Conservation (phyloP, 208 protist species). For the Acanthamoeba rhysodes region DNA sequence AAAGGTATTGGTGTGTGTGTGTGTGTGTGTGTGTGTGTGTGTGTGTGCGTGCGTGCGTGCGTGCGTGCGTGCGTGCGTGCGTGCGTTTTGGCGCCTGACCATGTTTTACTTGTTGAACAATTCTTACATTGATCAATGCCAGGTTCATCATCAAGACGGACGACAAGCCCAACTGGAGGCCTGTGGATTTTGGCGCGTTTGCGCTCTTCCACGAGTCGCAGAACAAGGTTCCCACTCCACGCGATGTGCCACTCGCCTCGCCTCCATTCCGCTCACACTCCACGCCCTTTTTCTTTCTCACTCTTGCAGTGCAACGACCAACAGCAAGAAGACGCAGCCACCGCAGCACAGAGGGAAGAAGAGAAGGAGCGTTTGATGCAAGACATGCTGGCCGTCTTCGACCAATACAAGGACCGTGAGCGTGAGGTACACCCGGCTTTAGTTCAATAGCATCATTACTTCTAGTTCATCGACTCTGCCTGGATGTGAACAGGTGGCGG, state of each 20-base stretch:
- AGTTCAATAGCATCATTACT: too few relatives aligned
- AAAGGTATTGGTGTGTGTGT: background rate
- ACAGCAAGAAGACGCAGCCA: background rate
- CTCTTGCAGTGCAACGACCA: too few relatives aligned
- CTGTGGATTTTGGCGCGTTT: constrained; percentile 63
- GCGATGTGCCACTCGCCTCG: too few relatives aligned
- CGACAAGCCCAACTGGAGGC: constrained; percentile 53
- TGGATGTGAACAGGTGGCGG: background rate
- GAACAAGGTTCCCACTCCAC: background rate
- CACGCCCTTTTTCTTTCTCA: too few relatives aligned
- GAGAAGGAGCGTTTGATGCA: constrained; percentile 21
- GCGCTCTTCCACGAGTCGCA: background rate
- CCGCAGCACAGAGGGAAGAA: background rate
- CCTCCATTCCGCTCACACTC: too few relatives aligned
- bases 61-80: too few relatives aligned
- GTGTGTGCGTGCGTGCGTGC: too few relatives aligned
- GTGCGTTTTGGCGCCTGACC: too few relatives aligned
- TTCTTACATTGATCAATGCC: background rate
- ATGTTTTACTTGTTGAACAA: background rate
- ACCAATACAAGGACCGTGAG: background rate
- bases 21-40: background rate
- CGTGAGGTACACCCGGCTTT: background rate
- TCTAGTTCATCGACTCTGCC: too few relatives aligned
- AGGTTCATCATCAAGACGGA: constrained; percentile 60
- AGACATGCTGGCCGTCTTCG: constrained; percentile 31